These are phyloP conservation scores for Pseudogymnoascus sp. DNA, from an alignment of 2,329 filamentous ascomycete species.

Conservation along the genomic window DNA sequence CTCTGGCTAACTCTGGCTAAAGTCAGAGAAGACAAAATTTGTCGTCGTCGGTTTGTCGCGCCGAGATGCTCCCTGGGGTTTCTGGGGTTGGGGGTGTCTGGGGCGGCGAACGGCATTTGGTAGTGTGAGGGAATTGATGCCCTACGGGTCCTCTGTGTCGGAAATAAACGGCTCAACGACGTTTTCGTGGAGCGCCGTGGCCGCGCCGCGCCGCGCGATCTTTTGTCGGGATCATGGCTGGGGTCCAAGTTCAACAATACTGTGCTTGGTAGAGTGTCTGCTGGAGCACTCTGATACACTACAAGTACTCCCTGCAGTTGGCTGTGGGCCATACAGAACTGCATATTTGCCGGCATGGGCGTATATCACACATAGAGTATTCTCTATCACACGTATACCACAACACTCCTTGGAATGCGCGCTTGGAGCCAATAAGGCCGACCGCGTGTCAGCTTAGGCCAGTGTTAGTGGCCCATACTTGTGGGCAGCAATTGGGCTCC, in stretches of 20 bases:
- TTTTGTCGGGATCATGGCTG: neutral
- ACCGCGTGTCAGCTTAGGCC: neutral
- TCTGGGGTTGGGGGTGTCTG: neutral
- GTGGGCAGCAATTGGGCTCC: conserved; percentile 2
- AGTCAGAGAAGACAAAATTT: neutral
- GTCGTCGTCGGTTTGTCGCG: conserved; percentile 4
- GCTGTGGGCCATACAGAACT: neutral
- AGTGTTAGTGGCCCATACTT: neutral
- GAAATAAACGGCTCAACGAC: conserved; percentile 4
- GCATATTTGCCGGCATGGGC: conserved; percentile 2
- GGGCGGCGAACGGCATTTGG: conserved; percentile 1
- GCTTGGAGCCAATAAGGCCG: conserved; percentile 3
- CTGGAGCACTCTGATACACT: neutral
- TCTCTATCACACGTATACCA: neutral
- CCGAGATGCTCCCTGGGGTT: neutral
- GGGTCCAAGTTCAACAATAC: neutral
- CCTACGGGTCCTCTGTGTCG: neutral
- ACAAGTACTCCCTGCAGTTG: neutral
- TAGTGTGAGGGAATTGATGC: conserved; percentile 7
- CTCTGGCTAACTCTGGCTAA: conserved; percentile 4
- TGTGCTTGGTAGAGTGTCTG: neutral
- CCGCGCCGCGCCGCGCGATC: neutral
- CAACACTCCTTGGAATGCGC: neutral
- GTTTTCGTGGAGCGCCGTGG: conserved; percentile 1
- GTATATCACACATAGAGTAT: neutral